Conservation (phyloP, 2,329 filamentous ascomycete genomes). For the Elsinoe ampelina region DNA sequence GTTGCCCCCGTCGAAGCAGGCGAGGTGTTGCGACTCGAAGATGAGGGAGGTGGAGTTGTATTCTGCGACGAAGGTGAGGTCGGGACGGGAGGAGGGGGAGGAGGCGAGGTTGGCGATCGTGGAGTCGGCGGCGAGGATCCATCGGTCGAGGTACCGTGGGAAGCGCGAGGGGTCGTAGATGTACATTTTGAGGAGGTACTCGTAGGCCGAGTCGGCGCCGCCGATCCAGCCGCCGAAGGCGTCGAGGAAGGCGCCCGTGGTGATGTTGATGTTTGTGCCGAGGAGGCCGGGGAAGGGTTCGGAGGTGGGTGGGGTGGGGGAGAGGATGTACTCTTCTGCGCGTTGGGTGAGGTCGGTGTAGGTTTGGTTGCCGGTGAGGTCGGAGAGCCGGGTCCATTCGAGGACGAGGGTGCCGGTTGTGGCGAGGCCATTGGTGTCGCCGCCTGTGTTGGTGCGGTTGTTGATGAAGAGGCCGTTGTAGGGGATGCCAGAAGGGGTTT, state of each 20-base stretch:
- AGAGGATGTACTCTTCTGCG: slow-evolving; percentile 60
- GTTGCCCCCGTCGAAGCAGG: slow-evolving; percentile 77
- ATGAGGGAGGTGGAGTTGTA: slow-evolving; percentile 40
- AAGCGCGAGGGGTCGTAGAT: slow-evolving; percentile 63
- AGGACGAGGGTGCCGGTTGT: slow-evolving; percentile 69
- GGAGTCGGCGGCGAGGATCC: slow-evolving; percentile 66
- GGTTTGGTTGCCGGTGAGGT: slow-evolving; percentile 57
- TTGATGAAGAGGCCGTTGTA: slow-evolving; percentile 57
- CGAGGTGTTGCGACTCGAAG: slow-evolving; percentile 44
- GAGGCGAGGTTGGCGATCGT: slow-evolving; percentile 62
- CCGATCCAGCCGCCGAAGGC: slow-evolving; percentile 65
- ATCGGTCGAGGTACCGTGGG: slow-evolving; percentile 56
- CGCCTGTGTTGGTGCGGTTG: slow-evolving; percentile 37
- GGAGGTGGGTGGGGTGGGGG: slow-evolving; percentile 48
- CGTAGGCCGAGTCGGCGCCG: slow-evolving; percentile 72
- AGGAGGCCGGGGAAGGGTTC: slow-evolving; percentile 72
- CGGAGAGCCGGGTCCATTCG: slow-evolving; percentile 74
- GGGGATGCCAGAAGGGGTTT: slow-evolving; percentile 66
- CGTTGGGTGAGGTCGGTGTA: slow-evolving; percentile 60
- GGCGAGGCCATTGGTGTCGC: slow-evolving; percentile 59
- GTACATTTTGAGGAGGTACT: slow-evolving; percentile 88
- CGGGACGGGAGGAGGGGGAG: slow-evolving; percentile 55
- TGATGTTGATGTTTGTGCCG: slow-evolving; percentile 56
- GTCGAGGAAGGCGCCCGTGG: slow-evolving; percentile 58
- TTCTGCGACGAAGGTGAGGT: slow-evolving; percentile 61